Base-by-base conservation (phyloP, 108 stramenopile genomes). In the Cylindrotheca closterium region DNA sequence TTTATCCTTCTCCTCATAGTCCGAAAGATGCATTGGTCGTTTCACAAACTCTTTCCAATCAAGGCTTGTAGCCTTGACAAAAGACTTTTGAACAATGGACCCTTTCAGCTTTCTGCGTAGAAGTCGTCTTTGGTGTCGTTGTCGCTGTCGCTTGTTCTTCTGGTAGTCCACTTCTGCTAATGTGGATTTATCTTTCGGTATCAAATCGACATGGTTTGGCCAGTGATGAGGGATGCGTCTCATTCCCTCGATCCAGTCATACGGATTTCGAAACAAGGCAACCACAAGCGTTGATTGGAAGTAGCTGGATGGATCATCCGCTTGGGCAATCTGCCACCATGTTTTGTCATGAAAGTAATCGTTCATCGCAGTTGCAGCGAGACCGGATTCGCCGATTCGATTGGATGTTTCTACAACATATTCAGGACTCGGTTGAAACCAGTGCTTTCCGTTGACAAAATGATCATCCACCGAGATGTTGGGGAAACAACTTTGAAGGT, bases 181-280 rank as follows among this genome's bases (percentile, higher is more conserved):
- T 30, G 70, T 45, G 2, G 63, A n/a, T 32, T 63, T 28, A 63
- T 51, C 32, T 24, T 63, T 63, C 10, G 63, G 70, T 31, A 56
- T 30, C 5, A 71, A 34, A 24, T n/a, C 12, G 12, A 71, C 4
- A 33, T 71, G 70, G 30, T 71, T 63, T 25, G 70, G 70, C 70
- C 70, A 71, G 55, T 71, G 70, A 58, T 59, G 60, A 31, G 70
- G 70, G 17, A 51, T 25, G 26, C n/a, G 54, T 57, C 70, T 62
- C 70, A 71, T 71, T 30, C 61, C 70, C 46, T 71, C 70, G 34
- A 71, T 33, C 70, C 70, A 66, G 24, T 66, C 54, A 28, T 66
- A 47, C 2, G 54, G 54, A 46, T 66, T 27, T 46, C 65, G 53
- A 22, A 66, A 30, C 4, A 66, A 29, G 26, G n/a, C 8, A 7